Evolutionary conservation across 176 grass and related monocot genomes (phyloP).

Genomic region (Oryza glumipatula): DNA sequence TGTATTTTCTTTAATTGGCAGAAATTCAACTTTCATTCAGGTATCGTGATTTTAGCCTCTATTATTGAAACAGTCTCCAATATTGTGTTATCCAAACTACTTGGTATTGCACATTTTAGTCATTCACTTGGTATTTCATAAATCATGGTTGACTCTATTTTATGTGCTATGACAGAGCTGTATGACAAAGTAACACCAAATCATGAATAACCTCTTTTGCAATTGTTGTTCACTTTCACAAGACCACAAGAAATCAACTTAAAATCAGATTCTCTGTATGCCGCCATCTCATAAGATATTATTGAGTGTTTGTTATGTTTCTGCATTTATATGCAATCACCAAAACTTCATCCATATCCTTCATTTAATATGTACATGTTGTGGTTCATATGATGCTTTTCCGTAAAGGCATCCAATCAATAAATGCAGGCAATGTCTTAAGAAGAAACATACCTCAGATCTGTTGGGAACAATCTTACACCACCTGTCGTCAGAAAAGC

Average conservation of each 20-base stretch:
- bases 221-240: conserved; percentile 7
- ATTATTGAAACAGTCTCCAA: neutral
- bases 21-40: neutral
- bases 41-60: neutral
- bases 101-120: neutral
- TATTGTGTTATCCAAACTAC: conserved; percentile 2
- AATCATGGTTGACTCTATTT: neutral
- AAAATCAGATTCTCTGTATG: conserved; percentile 9
- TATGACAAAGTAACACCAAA: neutral
- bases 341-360: neutral
- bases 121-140: conserved; percentile 19
- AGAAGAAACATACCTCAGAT: conserved; percentile 22
- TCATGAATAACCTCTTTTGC: neutral
- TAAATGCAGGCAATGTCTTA: neutral
- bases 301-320: neutral
- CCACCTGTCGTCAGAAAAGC: conserved; percentile 6
- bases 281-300: neutral
- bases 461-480: conserved; percentile 20
- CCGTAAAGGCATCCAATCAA: conserved; percentile 5
- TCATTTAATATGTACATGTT: conserved; percentile 18
- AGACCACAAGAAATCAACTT: conserved; percentile 18
- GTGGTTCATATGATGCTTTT: conserved; percentile 32
- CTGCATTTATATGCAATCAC: neutral
- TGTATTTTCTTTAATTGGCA: neutral
- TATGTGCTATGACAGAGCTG: neutral